Conservation (phyloP, 176 grass and related monocot species). For the Triticum monococcum region DNA sequence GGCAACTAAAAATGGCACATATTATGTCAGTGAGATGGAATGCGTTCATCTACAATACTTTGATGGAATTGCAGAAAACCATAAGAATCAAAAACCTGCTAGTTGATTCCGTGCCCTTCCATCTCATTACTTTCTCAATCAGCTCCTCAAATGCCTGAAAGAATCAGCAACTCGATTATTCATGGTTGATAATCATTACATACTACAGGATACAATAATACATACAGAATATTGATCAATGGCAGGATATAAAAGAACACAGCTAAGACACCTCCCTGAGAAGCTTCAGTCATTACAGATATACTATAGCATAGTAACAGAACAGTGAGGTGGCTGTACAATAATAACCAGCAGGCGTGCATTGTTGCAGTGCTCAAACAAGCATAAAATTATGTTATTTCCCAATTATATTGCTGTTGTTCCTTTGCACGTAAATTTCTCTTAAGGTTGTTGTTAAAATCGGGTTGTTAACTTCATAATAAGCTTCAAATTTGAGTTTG, state of each 20-base stretch:
- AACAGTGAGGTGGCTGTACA: not conserved
- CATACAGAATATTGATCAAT: not conserved
- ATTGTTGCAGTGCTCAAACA: conserved; percentile 7
- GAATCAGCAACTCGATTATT: conserved; percentile 1
- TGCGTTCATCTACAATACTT: not conserved
- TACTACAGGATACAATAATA: not conserved
- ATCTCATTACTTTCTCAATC: conserved; percentile 27
- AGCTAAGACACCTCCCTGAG: not conserved
- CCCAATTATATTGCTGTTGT: not conserved
- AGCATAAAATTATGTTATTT: not conserved
- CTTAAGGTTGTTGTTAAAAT: conserved; percentile 1
- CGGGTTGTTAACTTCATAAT: conserved; percentile 5
- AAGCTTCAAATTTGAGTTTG: conserved; percentile 12
- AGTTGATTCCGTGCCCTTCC: conserved; percentile 5
- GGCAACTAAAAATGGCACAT: conserved; percentile 1
- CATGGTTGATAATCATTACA: not conserved
- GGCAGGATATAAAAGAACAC: not conserved
- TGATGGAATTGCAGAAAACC: not conserved
- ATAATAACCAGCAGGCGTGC: not conserved
- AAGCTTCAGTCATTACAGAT: conserved; percentile 4
- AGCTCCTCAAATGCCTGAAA: conserved; percentile 40
- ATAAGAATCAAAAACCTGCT: conserved; percentile 15
- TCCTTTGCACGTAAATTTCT: conserved; percentile 18
- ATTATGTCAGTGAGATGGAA: not conserved
- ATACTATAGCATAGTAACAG: not conserved